Conservation (phyloP, 257 asterid species). For the Nicotiana undulata region DNA sequence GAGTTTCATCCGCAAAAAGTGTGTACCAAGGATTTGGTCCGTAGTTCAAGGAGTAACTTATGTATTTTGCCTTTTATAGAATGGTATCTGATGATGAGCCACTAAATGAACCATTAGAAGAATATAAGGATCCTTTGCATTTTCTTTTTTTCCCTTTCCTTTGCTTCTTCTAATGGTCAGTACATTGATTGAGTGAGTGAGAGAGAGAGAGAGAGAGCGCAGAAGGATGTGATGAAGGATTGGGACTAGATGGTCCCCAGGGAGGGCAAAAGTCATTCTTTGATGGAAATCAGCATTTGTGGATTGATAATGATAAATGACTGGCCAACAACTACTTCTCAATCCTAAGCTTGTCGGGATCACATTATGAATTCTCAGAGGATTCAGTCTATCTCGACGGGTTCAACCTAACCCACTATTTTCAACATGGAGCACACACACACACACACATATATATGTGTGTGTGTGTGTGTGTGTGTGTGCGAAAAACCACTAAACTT, state of each 20-base stretch:
- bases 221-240: not conserved
- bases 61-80: not conserved
- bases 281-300: not conserved
- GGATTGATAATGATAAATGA: not conserved
- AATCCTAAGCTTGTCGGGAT: not conserved
- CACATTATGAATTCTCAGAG: not conserved
- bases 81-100: not conserved
- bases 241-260: not conserved
- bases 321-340: not conserved
- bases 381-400: too few relatives aligned
- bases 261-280: not conserved
- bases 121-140: not conserved
- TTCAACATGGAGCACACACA: too few relatives aligned
- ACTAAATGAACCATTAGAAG: not conserved
- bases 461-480: too few relatives aligned
- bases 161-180: not conserved
- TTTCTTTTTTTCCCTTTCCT: not conserved
- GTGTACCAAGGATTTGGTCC: too few relatives aligned
- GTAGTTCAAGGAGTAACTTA: too few relatives aligned
- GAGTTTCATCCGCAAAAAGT: too few relatives aligned
- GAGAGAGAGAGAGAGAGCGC: too few relatives aligned
- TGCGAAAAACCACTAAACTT: too few relatives aligned
- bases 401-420: too few relatives aligned
- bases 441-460: too few relatives aligned
- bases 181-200: not conserved